Percentiles rank a stretch among this genome's conserved stretches.
Evolutionary conservation across 2,329 filamentous ascomycete species (phyloP).

Genomic region (Colletotrichum simmondsii): DNA sequence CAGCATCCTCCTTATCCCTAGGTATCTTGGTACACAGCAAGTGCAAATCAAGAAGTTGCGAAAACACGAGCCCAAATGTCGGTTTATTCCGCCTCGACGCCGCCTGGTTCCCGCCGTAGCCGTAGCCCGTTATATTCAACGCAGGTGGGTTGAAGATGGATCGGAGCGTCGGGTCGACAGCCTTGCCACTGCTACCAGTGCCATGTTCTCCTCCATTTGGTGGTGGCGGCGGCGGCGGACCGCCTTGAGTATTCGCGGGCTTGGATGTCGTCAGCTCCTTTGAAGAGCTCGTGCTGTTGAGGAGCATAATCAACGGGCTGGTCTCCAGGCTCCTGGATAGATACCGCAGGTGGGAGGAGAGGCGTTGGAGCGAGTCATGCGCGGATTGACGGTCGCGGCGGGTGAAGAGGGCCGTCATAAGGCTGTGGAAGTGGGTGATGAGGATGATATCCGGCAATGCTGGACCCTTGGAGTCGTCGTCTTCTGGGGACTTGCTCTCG

Average conservation of each 20-base stretch:
- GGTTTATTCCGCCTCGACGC: slow-evolving; percentile 54
- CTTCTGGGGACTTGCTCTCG: neutral
- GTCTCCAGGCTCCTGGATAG: slow-evolving; percentile 53
- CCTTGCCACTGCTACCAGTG: slow-evolving; percentile 13
- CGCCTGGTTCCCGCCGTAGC: slow-evolving; percentile 35
- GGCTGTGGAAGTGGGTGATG: slow-evolving; percentile 63
- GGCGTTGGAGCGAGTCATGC: slow-evolving; percentile 58
- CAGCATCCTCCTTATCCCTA: slow-evolving; percentile 51
- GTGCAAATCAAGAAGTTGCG: slow-evolving; percentile 65
- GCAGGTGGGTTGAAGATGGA: slow-evolving; percentile 58
- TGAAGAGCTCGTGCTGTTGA: slow-evolving; percentile 60
- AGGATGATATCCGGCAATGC: slow-evolving; percentile 60
- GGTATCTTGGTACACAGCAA: slow-evolving; percentile 61
- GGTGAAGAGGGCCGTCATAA: slow-evolving; percentile 64
- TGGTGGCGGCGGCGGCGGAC: slow-evolving; percentile 11
- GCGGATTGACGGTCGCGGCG: slow-evolving; percentile 57
- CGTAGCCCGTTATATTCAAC: slow-evolving; percentile 35
- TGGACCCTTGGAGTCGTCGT: neutral
- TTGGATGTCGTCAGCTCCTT: slow-evolving; percentile 12
- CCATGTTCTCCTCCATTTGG: neutral
- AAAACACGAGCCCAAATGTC: slow-evolving; percentile 65
- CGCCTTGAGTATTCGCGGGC: neutral
- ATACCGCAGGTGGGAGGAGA: slow-evolving; percentile 58
- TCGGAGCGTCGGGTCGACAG: slow-evolving; percentile 57
- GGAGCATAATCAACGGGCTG: slow-evolving; percentile 62